Evolutionary conservation across 75 land plant species (phyloP).

Genomic region (Pseudotsuga menziesii): DNA sequence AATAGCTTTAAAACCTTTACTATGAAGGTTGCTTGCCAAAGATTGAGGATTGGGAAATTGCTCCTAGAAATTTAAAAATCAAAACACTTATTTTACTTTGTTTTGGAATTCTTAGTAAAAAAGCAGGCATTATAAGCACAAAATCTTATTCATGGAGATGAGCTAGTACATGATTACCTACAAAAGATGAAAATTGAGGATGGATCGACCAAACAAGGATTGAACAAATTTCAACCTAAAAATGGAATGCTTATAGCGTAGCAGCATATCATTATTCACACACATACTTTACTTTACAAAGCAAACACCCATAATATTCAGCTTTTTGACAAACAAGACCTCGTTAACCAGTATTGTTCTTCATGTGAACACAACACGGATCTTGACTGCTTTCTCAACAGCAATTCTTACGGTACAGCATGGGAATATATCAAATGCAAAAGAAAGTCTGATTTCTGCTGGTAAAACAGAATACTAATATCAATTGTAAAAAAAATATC

Average conservation of each 20-base stretch:
- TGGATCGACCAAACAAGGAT: background rate
- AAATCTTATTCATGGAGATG: background rate
- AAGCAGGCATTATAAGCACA: background rate
- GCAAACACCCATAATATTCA: background rate
- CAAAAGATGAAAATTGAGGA: background rate
- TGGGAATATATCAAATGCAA: background rate
- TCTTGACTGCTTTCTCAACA: background rate
- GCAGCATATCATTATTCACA: background rate
- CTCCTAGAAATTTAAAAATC: conserved; percentile 43
- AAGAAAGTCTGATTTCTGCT: background rate
- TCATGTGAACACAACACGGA: background rate
- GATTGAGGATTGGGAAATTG: conserved; percentile 70
- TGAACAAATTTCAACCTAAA: background rate
- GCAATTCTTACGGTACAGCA: background rate
- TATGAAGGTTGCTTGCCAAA: conserved; percentile 63
- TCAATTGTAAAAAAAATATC: background rate
- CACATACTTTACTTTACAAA: background rate
- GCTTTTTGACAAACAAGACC: background rate
- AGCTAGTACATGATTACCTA: background rate
- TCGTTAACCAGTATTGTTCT: background rate
- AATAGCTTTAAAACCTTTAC: conserved; percentile 72
- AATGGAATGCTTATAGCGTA: background rate
- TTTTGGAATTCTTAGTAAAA: background rate
- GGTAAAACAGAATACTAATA: background rate
- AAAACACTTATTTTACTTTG: background rate